Evolutionary conservation across 2,329 filamentous ascomycete genomes (phyloP), one percentile per base, ranked within the genome.

Genomic region (Penicillium paneum): DNA sequence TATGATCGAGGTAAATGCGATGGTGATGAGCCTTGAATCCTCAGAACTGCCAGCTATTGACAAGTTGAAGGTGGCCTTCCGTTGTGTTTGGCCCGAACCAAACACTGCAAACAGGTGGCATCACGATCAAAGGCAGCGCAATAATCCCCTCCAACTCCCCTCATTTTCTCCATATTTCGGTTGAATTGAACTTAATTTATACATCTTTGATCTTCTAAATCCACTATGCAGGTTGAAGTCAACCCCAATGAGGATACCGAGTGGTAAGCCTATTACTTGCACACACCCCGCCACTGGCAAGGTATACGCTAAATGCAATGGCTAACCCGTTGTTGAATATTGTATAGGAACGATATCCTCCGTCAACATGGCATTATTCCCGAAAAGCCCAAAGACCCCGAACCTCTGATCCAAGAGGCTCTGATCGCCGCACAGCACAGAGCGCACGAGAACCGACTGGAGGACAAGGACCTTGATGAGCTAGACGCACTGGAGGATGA

Each of bases 171-270:
- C 32, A 35, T 55, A 52, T 46, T 42, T 41, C 11, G 8, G 8
- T 55, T 39, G 28, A 41, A 42, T 52, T 52, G 21, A 31, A 38
- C 8, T 38, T 24, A 19, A 26, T 43, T 17, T 40, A 26, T 28
- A 39, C 28, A 34, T 8, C 3, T 21, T 21, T 54, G 31, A 35
- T 51, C 35, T 31, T 31, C 40, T 29, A n/a, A 34, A 49, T 56
- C 10, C 57, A 67, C 71, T 67, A 71, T 87, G 59, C 82, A 87
- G 67, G 94, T 99, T 56, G 91, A 92, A 41, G 88, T 99, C 63
- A 88, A 97, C 71, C 93, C 93, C 31, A 96, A 97, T 70, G 94
- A 91, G 59, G 94, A 99, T 72, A 99, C 94, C 60, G 94, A 99
- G 87, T 99, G 94, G 94, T 92, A 78, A 56, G 62, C 61, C 45